Base-by-base conservation (phyloP, 1,284 basidiomycete species). In the Malassezia sympodialis region DNA sequence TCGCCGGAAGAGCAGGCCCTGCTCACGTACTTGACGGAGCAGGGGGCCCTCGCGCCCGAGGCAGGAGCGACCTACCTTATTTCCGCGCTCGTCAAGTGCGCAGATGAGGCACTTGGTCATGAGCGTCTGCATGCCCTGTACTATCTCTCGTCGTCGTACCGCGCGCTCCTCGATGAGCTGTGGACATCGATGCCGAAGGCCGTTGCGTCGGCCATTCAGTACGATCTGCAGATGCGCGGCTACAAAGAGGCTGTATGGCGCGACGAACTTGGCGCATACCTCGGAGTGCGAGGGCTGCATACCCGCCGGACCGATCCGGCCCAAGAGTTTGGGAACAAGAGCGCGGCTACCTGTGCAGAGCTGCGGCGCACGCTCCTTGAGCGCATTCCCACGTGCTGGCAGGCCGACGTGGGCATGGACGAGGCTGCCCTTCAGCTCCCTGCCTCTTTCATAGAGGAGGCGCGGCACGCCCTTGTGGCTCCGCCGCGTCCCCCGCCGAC, bases 211-310 rank as follows among this genome's bases (percentile, higher is more conserved):
- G 63, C 64, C 21, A 63, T 72, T 24, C 57, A 69, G 58, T 59
- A 51, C 11, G 69, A 72, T 24, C 54, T 72, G 4, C 35, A 54
- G 4, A 45, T 71, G 59, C 59, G 69, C 35, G 66, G 68, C 26
- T 72, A 72, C 55, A 41, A 53, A 31, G 51, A 58, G 27, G 34
- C 52, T 2, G 67, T 72, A 30, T 71, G 58, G 37, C 53, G 56
- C 24, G 69, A 72, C 51, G 69, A 72, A 45, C 66, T 65, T 23
- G 69, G 70, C 39, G 69, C 69, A 1, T 72, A 72, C 49, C 51
- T 72, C 14, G 64, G 62, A n/a, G 58, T 66, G 21, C 61, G 61
- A 0, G 42, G 62, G 4, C n/a, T 27, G 8, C 31, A 21, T 4
- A 43, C 35, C 2, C 49, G 45, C 17, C 49, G 49, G 4, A 26